These are phyloP conservation scores for Starmerella kuoi DNA, from an alignment of 805 yeast species.

Conservation along the genomic window DNA sequence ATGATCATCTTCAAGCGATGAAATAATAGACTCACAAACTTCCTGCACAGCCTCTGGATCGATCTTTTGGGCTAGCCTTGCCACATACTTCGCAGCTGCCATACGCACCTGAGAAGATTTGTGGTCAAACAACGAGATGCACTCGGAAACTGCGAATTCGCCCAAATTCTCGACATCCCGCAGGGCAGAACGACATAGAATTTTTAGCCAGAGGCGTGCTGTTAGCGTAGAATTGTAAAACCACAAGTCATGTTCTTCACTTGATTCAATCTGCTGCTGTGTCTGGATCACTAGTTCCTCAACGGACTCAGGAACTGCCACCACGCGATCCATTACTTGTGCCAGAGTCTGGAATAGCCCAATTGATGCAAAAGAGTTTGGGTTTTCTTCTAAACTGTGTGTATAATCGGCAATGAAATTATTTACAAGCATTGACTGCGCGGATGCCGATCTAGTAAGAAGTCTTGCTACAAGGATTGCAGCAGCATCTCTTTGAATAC, in stretches of 20 bases:
- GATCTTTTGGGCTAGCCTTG: slow-evolving; percentile 34
- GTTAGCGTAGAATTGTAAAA: slow-evolving; percentile 1
- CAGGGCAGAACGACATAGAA: slow-evolving; percentile 33
- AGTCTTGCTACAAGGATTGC: slow-evolving; percentile 42
- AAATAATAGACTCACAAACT: slow-evolving; percentile 27
- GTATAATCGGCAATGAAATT: not conserved
- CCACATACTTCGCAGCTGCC: slow-evolving; percentile 52
- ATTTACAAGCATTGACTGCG: not conserved
- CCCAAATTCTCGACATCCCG: slow-evolving; percentile 27
- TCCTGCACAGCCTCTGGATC: slow-evolving; percentile 25
- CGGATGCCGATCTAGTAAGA: slow-evolving; percentile 32
- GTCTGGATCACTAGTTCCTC: not conserved
- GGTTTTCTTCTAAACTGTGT: too few species aligned
- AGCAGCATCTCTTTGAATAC: slow-evolving; percentile 47
- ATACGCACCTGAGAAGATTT: slow-evolving; percentile 49
- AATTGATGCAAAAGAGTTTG: not conserved
- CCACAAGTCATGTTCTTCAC: not conserved
- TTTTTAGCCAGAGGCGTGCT: slow-evolving; percentile 23
- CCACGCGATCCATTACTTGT: slow-evolving; percentile 10
- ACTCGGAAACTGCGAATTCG: slow-evolving; percentile 37
- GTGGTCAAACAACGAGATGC: slow-evolving; percentile 36
- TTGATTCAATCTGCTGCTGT: not conserved
- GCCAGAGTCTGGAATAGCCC: slow-evolving; percentile 12
- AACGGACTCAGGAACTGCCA: slow-evolving; percentile 1
- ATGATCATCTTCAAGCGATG: slow-evolving; percentile 19